Evolutionary conservation across 2,329 filamentous ascomycete genomes (phyloP).

Genomic region (Eutypa lata): DNA sequence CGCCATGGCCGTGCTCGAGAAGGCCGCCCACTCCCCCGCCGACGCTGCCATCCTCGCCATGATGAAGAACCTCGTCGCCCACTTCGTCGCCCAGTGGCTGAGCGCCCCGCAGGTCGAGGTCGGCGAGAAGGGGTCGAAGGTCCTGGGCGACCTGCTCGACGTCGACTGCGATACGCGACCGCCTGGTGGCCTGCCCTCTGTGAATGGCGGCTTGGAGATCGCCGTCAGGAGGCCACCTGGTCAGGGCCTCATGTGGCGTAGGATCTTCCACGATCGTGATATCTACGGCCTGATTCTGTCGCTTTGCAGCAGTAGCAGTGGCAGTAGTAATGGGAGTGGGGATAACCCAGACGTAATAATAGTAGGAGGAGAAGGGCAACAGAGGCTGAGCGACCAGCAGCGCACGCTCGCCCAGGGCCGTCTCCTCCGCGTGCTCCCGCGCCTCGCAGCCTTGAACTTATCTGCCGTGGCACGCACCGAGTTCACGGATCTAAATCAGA

Average conservation of each 20-base stretch:
- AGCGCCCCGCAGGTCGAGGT: slow-evolving; percentile 51
- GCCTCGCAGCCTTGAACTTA: slow-evolving; percentile 46
- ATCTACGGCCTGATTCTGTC: slow-evolving; percentile 44
- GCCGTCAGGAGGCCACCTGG: slow-evolving; percentile 40
- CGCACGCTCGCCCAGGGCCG: slow-evolving; percentile 51
- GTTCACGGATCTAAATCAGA: slow-evolving; percentile 32
- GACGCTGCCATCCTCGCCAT: slow-evolving; percentile 49
- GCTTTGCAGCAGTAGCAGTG: slow-evolving; percentile 29
- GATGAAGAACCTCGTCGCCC: slow-evolving; percentile 45
- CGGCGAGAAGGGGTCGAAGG: slow-evolving; percentile 48
- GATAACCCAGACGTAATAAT: slow-evolving; percentile 2
- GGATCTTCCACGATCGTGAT: slow-evolving; percentile 45
- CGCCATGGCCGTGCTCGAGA: slow-evolving; percentile 53
- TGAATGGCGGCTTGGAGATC: slow-evolving; percentile 33
- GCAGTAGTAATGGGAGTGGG: slow-evolving; percentile 8
- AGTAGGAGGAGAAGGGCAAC: slow-evolving; percentile 6
- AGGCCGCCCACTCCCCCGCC: slow-evolving; percentile 45
- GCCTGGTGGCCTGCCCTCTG: slow-evolving; percentile 18
- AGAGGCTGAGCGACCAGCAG: slow-evolving; percentile 31
- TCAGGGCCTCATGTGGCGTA: slow-evolving; percentile 51
- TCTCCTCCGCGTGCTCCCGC: slow-evolving; percentile 48
- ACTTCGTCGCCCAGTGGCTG: slow-evolving; percentile 52
- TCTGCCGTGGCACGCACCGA: slow-evolving; percentile 34
- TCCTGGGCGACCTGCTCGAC: slow-evolving; percentile 53
- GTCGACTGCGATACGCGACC: slow-evolving; percentile 47